Percentiles rank a stretch among this genome's conserved stretches.
Evolutionary conservation across 768 basidiomycete genomes (phyloP).

Genomic region (Lepiota venenata): DNA sequence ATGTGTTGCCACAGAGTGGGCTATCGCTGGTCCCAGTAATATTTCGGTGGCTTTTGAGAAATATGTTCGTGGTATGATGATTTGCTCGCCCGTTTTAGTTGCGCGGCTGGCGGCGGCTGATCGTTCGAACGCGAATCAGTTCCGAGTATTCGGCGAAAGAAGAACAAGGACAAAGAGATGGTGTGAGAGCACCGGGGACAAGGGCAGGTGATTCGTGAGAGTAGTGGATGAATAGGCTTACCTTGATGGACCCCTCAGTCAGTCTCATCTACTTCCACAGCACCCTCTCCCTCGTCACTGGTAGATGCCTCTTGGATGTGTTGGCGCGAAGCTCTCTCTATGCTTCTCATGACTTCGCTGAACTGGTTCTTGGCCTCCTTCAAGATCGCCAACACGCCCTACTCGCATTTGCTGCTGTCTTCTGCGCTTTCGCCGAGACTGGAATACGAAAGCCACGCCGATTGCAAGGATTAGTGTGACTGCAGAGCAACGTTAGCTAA

Average conservation of each 20-base stretch:
- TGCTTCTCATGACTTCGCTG: not conserved
- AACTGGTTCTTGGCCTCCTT: not conserved
- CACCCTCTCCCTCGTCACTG: not conserved
- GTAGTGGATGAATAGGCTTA: not conserved
- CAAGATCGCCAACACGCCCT: not conserved
- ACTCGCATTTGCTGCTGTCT: slow-evolving; percentile 13
- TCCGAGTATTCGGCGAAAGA: not conserved
- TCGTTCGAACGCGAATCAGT: not conserved
- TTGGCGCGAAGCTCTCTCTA: not conserved
- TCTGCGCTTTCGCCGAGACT: slow-evolving; percentile 20
- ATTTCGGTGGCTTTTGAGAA: slow-evolving; percentile 26
- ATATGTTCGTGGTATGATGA: slow-evolving; percentile 23
- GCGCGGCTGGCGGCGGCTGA: slow-evolving; percentile 6
- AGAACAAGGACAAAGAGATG: not conserved
- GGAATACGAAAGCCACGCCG: slow-evolving; percentile 22
- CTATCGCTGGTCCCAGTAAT: slow-evolving; percentile 28
- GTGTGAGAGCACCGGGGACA: not conserved
- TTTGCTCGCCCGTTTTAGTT: slow-evolving; percentile 15
- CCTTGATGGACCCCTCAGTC: not conserved
- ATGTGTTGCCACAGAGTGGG: slow-evolving; percentile 1
- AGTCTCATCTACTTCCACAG: not conserved
- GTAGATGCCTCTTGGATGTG: not conserved
- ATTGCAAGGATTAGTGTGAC: slow-evolving; percentile 24
- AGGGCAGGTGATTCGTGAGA: not conserved
- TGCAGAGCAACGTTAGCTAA: slow-evolving; percentile 4